Evolutionary conservation across 805 yeast species (phyloP).

Genomic region (Candida hungchunana): DNA sequence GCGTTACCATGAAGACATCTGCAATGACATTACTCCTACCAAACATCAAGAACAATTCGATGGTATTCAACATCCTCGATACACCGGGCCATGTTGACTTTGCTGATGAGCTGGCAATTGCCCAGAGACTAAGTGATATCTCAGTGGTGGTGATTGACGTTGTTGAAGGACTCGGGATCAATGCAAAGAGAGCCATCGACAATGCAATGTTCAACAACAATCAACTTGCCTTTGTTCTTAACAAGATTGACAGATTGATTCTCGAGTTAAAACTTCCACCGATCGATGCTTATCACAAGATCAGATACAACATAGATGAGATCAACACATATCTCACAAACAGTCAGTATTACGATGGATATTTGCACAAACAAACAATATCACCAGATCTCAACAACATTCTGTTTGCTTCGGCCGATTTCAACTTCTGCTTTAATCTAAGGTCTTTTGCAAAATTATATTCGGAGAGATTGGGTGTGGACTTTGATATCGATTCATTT

Average conservation of each 20-base stretch:
- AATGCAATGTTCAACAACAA: conserved; percentile 47
- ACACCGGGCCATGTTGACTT: conserved; percentile 93
- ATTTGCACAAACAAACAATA: conserved; percentile 24
- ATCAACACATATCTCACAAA: conserved; percentile 51
- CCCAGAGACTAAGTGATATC: conserved; percentile 59
- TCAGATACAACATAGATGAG: conserved; percentile 55
- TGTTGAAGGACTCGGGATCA: conserved; percentile 74
- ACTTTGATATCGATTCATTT: conserved; percentile 38
- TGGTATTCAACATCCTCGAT: conserved; percentile 64
- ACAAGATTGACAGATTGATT: conserved; percentile 82
- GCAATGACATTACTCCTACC: conserved; percentile 59
- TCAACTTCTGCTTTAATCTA: conserved; percentile 63
- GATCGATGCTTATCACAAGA: conserved; percentile 64
- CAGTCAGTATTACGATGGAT: conserved; percentile 26
- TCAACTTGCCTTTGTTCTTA: conserved; percentile 58
- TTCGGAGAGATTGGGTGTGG: conserved; percentile 29
- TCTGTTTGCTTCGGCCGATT: conserved; percentile 64
- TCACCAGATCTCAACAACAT: conserved; percentile 69
- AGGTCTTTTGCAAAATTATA: conserved; percentile 57
- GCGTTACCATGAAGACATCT: conserved; percentile 58
- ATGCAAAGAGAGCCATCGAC: conserved; percentile 48
- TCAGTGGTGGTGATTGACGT: conserved; percentile 72
- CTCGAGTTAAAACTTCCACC: conserved; percentile 77
- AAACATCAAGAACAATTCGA: conserved; percentile 49
- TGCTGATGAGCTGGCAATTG: conserved; percentile 63